Percentiles rank a stretch among this genome's conserved stretches.
phyloP scores from a whole-genome alignment of 208 protist species.

The Angomonas deanei region DNA sequence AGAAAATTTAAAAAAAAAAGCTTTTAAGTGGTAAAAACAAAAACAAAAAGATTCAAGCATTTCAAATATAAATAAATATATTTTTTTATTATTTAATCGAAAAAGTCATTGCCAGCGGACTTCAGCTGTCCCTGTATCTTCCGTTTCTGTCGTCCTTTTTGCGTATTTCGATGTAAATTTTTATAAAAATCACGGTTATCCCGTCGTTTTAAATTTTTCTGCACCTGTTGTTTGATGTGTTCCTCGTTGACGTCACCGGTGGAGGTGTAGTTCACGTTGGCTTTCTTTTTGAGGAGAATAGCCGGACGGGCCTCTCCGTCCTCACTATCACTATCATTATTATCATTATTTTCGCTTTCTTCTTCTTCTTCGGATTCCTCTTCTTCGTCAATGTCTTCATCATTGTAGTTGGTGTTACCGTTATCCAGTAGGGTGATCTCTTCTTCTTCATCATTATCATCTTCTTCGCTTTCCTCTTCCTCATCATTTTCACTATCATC shows the following conservation, averaged over 20 bases:
- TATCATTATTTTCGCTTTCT: slow-evolving; percentile 18
- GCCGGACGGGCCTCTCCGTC: slow-evolving; percentile 8
- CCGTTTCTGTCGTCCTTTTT: slow-evolving; percentile 81
- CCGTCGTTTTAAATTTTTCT: slow-evolving; percentile 38
- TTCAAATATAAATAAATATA: background rate
- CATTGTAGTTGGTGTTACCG: background rate
- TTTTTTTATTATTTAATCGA: slow-evolving; percentile 12
- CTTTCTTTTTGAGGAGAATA: slow-evolving; percentile 1
- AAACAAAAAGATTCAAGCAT: background rate
- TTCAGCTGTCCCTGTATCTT: slow-evolving; percentile 75
- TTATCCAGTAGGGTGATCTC: slow-evolving; percentile 4
- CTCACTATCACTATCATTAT: slow-evolving; percentile 12
- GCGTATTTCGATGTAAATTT: slow-evolving; percentile 76
- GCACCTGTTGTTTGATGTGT: slow-evolving; percentile 62
- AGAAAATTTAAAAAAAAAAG: slow-evolving; percentile 1
- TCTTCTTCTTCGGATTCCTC: slow-evolving; percentile 18
- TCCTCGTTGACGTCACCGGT: slow-evolving; percentile 64
- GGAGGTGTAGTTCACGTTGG: slow-evolving; percentile 58
- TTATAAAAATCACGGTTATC: slow-evolving; percentile 74
- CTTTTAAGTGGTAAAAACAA: background rate
- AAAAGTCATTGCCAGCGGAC: slow-evolving; percentile 51
- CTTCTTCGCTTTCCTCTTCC: slow-evolving; percentile 5
- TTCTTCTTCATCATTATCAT: slow-evolving; percentile 14
- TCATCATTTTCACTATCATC: slow-evolving; percentile 10
- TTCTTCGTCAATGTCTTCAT: slow-evolving; percentile 6